Conservation (phyloP, 805 yeast genomes). For the Lachancea waltii region DNA sequence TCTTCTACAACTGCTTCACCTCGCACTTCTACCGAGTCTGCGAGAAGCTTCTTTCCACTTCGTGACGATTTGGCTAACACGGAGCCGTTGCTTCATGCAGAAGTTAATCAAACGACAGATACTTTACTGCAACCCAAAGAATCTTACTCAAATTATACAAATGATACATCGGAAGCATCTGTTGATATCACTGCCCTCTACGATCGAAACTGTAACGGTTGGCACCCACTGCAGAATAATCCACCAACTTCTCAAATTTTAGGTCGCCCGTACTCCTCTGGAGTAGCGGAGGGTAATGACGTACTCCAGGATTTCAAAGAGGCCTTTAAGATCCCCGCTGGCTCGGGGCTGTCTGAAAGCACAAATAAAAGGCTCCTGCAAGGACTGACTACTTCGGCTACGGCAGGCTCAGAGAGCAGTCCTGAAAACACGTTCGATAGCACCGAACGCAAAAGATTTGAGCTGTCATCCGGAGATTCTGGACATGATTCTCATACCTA, state of each 20-base stretch:
- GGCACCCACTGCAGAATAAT: slow-evolving; percentile 25
- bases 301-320: slow-evolving; percentile 23
- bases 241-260: slow-evolving; percentile 13
- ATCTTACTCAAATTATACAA: slow-evolving; percentile 19
- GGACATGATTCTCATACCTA: too few species aligned
- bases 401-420: slow-evolving; percentile 4
- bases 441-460: neutral
- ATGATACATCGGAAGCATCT: slow-evolving; percentile 25
- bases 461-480: neutral
- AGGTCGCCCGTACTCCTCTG: slow-evolving; percentile 15
- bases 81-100: slow-evolving; percentile 27
- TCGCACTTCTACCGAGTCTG: slow-evolving; percentile 20
- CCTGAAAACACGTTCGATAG: slow-evolving; percentile 4
- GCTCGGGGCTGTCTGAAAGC: too few species aligned
- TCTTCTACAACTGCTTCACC: slow-evolving; percentile 17
- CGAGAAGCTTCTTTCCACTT: slow-evolving; percentile 7
- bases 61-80: slow-evolving; percentile 12
- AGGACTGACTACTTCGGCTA: neutral
- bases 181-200: slow-evolving; percentile 36
- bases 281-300: slow-evolving; percentile 17
- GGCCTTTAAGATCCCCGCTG: slow-evolving; percentile 10
- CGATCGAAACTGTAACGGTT: slow-evolving; percentile 20
- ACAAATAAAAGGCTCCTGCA: neutral
- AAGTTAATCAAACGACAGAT: slow-evolving; percentile 17
- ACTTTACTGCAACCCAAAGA: slow-evolving; percentile 28